Evolutionary conservation across 2,329 filamentous ascomycete species (phyloP).

Genomic region (Colletotrichum sp.): DNA sequence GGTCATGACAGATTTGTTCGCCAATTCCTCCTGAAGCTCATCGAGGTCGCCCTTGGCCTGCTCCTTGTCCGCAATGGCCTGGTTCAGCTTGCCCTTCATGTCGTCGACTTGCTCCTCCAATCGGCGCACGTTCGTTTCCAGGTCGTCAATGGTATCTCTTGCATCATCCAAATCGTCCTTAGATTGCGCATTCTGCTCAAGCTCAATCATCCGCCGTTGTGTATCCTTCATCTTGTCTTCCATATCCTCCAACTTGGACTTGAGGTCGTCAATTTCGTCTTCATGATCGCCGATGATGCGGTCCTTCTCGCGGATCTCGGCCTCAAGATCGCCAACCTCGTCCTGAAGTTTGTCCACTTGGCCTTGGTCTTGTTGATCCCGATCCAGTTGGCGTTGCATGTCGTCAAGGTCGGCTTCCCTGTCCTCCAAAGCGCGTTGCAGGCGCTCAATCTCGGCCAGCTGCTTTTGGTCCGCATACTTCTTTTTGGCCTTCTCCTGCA

Average conservation of each 20-base stretch:
- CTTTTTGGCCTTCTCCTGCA: conserved; percentile 81
- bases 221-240: conserved; percentile 65
- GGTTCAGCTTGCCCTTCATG: conserved; percentile 57
- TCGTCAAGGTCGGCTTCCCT: conserved; percentile 66
- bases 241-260: conserved; percentile 54
- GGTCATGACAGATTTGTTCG: conserved; percentile 78
- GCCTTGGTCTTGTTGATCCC: conserved; percentile 60
- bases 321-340: conserved; percentile 77
- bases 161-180: conserved; percentile 60
- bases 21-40: conserved; percentile 77
- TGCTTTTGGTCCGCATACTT: conserved; percentile 76
- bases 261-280: conserved; percentile 74
- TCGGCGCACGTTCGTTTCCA: conserved; percentile 59
- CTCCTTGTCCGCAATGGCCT: conserved; percentile 59
- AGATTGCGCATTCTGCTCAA: conserved; percentile 62
- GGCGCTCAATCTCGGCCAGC: conserved; percentile 62
- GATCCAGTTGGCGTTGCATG: conserved; percentile 63
- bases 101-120: conserved; percentile 61
- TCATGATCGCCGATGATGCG: conserved; percentile 75
- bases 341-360: conserved; percentile 73
- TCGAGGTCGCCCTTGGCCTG: conserved; percentile 65
- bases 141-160: conserved; percentile 62
- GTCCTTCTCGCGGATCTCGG: conserved; percentile 78
- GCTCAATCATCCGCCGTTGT: conserved; percentile 53
- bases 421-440: conserved; percentile 62